phyloP scores from a whole-genome alignment of 2,329 filamentous ascomycete genomes.

The Xylariaceae sp. region DNA sequence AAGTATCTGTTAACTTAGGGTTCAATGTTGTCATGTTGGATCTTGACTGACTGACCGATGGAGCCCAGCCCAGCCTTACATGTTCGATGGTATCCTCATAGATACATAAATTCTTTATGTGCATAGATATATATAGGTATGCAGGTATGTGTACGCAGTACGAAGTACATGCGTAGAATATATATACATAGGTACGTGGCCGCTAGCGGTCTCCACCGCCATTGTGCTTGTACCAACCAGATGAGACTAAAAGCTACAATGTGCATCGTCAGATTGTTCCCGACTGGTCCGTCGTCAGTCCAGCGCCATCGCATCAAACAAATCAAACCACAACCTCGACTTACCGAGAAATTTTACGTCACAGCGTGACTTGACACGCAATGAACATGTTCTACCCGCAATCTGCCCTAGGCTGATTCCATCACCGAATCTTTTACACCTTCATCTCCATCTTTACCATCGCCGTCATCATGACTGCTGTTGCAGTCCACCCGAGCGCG shows the following conservation, averaged over 20 bases:
- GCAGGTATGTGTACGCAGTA: no score
- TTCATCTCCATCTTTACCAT: no score
- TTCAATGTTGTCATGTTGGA: neutral
- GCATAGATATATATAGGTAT: neutral
- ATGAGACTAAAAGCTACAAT: constrained; percentile 13
- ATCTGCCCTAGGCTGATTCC: neutral
- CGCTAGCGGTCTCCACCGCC: constrained; percentile 9
- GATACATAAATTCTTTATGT: neutral
- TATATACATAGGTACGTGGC: neutral
- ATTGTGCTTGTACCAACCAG: constrained; percentile 22
- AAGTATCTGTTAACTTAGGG: neutral
- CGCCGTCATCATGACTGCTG: constrained; percentile 32
- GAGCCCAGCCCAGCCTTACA: no score
- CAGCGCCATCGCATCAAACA: constrained; percentile 11
- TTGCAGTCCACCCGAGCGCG: constrained; percentile 32
- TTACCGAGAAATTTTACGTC: neutral
- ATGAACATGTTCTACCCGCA: constrained; percentile 18
- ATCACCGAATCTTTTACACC: neutral
- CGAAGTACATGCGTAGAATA: no score
- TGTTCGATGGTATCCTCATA: neutral
- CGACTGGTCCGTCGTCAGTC: constrained; percentile 7
- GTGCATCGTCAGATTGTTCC: constrained; percentile 15
- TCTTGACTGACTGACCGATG: no score
- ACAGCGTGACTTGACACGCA: constrained; percentile 2
- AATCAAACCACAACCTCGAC: constrained; percentile 1